A percentile compares a stretch with the other conserved stretches of the same genome.
phyloP scores from a whole-genome alignment of 352 stramenopile genomes.

The Phytophthora chlamydospora region DNA sequence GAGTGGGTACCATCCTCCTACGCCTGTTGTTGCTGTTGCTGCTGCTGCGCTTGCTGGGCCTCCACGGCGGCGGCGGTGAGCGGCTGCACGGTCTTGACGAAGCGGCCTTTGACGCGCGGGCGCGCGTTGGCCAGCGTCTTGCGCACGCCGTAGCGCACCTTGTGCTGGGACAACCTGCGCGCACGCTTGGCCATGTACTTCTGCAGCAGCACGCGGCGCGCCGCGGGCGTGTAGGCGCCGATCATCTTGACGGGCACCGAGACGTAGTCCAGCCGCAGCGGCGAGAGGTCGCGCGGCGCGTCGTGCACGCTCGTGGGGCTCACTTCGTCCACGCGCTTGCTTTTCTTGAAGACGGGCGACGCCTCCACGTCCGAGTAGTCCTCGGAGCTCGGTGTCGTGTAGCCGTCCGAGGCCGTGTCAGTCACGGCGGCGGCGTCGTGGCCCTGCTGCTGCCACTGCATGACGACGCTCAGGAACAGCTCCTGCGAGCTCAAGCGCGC shows the following conservation, averaged over 20 bases:
- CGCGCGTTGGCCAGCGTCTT: constrained; percentile 83
- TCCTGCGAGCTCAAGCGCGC: constrained; percentile 68
- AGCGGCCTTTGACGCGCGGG: constrained; percentile 78
- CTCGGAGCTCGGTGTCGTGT: constrained; percentile 26
- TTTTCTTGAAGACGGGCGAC: constrained; percentile 19
- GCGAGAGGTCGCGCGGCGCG: constrained; percentile 42
- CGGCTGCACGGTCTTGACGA: constrained; percentile 84
- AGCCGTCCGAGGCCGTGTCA: constrained; percentile 20
- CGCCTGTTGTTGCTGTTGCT: not conserved
- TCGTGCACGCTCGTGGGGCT: constrained; percentile 70
- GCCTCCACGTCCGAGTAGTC: constrained; percentile 43
- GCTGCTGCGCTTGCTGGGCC: constrained; percentile 30
- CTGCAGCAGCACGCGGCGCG: constrained; percentile 64
- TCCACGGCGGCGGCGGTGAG: constrained; percentile 70
- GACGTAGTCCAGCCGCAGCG: constrained; percentile 53
- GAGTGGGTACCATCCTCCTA: not conserved
- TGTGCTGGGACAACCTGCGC: constrained; percentile 75
- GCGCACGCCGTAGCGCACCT: constrained; percentile 78
- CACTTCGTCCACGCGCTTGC: constrained; percentile 44
- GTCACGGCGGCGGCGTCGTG: constrained; percentile 19
- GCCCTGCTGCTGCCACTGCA: constrained; percentile 65
- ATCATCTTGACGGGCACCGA: constrained; percentile 60
- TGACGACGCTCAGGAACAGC: constrained; percentile 84
- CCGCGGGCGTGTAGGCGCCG: constrained; percentile 68
- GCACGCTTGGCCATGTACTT: constrained; percentile 86